Evolutionary conservation across 495 filamentous ascomycete species (phyloP), one percentile per base, ranked within the genome.

Genomic region (Hamigera avellanea): DNA sequence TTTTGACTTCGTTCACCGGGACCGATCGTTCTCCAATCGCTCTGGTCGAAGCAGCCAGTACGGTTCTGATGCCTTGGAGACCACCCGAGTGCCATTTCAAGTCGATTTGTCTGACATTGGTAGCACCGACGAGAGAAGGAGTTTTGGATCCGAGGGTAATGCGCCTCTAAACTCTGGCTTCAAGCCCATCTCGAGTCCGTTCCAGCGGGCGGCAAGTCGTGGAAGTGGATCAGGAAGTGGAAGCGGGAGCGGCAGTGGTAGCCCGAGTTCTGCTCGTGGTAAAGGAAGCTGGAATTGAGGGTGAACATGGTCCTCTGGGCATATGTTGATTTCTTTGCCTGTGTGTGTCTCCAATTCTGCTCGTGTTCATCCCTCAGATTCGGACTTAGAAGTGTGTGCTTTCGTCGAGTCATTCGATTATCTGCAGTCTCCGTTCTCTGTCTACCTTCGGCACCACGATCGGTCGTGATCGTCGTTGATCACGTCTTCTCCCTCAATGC

Each of bases 11-110:
- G 44, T 44, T 28, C 43, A 50, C 33, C 63, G 65, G 10, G 58
- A 64, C 41, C 63, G 65, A 23, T 69, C 65, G 3, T 62, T 65
- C 36, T 69, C 65, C 18, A 69, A 69, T 32, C 65, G 62, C 31
- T 69, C 65, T 7, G 45, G 44, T 27, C 59, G 52, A 26, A 66
- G 62, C 48, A 63, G 63, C 39, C 52, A 58, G 29, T 66, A 57
- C 26, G 60, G 54, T 14, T 51, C 54, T 13, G 65, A 69, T n/a
- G 55, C 61, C 21, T 33, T 60, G 30, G 63, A 67, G 18, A 16
- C 49, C 7, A 52, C 44, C 26, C 60, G 56, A 13, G 43, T 60
- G 14, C 41, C 55, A 12, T 50, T 61, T 25, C 55, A 57, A 15
- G 33, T 53, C 16, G 64, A 66, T 13, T 42, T 59, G 9, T 54